Evolutionary conservation across 2,329 filamentous ascomycete species (phyloP).

Genomic region (Aspergillus pseudotamarii): DNA sequence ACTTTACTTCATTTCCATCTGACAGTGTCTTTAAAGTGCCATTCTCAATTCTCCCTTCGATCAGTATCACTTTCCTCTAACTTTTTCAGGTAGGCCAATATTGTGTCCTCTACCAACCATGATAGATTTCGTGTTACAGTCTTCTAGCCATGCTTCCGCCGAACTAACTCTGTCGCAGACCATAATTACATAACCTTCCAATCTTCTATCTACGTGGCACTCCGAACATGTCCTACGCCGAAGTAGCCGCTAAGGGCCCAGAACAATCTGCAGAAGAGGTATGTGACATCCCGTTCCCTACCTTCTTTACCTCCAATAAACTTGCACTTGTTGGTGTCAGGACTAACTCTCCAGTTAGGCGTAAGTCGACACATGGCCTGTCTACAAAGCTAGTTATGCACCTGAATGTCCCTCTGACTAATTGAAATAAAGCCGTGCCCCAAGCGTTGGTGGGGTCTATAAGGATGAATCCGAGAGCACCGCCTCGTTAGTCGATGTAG

Average conservation of each 20-base stretch:
- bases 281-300: slow-evolving; percentile 22
- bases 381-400: too few relatives aligned
- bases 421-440: slow-evolving; percentile 41
- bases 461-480: slow-evolving; percentile 44
- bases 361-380: slow-evolving; percentile 32
- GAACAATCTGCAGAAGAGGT: slow-evolving; percentile 53
- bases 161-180: slow-evolving; percentile 5
- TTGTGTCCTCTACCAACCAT: neutral
- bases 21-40: neutral
- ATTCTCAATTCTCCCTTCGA: neutral
- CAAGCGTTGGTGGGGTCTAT: slow-evolving; percentile 41
- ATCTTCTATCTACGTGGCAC: neutral
- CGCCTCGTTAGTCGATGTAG: slow-evolving; percentile 50
- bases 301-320: neutral
- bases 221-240: slow-evolving; percentile 50
- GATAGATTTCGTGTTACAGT: neutral
- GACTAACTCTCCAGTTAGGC: slow-evolving; percentile 31
- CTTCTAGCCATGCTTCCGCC: neutral
- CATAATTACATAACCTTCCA: neutral
- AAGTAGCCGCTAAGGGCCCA: slow-evolving; percentile 50
- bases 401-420: neutral
- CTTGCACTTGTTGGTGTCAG: neutral
- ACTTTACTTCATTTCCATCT: neutral
- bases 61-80: neutral
- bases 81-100: neutral